Evolutionary conservation across 1,284 basidiomycete genomes (phyloP).

Genomic region (Ganoderma meredithae): DNA sequence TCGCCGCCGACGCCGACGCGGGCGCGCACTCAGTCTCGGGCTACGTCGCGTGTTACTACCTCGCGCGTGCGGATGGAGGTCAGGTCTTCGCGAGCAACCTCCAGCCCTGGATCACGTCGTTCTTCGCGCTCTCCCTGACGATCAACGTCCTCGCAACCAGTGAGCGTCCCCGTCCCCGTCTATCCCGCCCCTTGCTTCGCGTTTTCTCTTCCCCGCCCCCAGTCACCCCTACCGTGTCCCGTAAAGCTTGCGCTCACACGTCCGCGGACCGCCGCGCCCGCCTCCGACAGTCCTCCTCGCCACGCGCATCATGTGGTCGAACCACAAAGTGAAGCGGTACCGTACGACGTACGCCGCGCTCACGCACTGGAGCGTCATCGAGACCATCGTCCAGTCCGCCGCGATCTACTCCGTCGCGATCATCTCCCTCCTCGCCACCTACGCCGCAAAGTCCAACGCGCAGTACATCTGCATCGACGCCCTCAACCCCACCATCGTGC

Average conservation of each 20-base stretch:
- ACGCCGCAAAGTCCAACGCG: constrained; percentile 26
- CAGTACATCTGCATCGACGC: constrained; percentile 30
- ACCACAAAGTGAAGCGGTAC: constrained; percentile 16
- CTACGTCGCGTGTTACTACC: constrained; percentile 16
- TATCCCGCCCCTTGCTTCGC: too few species aligned
- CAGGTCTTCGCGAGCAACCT: constrained; percentile 21
- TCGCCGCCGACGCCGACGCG: neutral
- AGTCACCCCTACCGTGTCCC: neutral
- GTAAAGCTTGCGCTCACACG: neutral
- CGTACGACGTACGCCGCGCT: neutral
- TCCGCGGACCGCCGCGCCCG: neutral
- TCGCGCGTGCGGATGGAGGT: constrained; percentile 13
- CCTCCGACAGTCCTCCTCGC: neutral
- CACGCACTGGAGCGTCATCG: constrained; percentile 24
- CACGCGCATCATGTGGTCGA: constrained; percentile 23
- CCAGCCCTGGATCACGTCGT: constrained; percentile 19
- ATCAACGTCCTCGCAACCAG: constrained; percentile 25
- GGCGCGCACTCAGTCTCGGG: constrained; percentile 10
- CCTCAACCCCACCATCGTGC: constrained; percentile 30
- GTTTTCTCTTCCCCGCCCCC: neutral
- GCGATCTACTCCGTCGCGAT: constrained; percentile 32
- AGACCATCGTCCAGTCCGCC: constrained; percentile 31
- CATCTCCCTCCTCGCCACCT: constrained; percentile 26
- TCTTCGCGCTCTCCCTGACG: constrained; percentile 23
- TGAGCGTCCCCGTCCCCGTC: neutral